These are phyloP conservation scores for Termitomyces sp. DNA, from an alignment of 768 basidiomycete genomes.

Conservation along the genomic window DNA sequence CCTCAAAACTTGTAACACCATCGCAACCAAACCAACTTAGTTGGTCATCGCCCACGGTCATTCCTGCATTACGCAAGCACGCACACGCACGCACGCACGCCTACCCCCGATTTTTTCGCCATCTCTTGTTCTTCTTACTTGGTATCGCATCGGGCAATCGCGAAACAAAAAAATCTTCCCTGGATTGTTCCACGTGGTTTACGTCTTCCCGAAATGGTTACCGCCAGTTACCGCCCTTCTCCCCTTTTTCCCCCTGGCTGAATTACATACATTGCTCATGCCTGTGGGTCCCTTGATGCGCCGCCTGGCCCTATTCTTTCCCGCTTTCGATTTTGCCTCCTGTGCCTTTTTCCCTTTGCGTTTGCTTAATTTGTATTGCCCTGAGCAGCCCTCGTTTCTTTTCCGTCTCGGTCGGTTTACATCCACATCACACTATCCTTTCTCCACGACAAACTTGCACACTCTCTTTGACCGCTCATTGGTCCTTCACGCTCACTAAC, in stretches of 20 bases:
- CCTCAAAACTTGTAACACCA: not conserved
- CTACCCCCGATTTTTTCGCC: not conserved
- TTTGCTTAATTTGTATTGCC: not conserved
- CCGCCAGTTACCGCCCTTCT: not conserved
- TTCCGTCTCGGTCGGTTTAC: not conserved
- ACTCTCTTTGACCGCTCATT: not conserved
- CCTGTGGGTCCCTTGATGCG: not conserved
- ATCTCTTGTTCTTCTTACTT: not conserved
- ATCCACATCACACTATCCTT: not conserved
- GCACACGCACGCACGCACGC: not conserved
- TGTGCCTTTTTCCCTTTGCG: not conserved
- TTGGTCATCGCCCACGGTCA: not conserved
- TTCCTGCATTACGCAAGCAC: not conserved
- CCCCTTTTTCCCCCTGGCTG: not conserved
- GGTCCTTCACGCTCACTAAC: not conserved
- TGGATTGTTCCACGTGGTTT: constrained; percentile 3
- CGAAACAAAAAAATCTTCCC: not conserved
- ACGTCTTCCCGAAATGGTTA: not conserved
- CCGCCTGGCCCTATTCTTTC: not conserved
- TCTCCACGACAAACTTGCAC: not conserved
- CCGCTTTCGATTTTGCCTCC: not conserved
- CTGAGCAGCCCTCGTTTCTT: not conserved
- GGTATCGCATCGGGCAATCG: not conserved
- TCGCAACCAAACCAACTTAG: not conserved
- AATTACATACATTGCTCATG: not conserved